phyloP scores from a whole-genome alignment of 768 basidiomycete species.

The Suillus subalutaceus region DNA sequence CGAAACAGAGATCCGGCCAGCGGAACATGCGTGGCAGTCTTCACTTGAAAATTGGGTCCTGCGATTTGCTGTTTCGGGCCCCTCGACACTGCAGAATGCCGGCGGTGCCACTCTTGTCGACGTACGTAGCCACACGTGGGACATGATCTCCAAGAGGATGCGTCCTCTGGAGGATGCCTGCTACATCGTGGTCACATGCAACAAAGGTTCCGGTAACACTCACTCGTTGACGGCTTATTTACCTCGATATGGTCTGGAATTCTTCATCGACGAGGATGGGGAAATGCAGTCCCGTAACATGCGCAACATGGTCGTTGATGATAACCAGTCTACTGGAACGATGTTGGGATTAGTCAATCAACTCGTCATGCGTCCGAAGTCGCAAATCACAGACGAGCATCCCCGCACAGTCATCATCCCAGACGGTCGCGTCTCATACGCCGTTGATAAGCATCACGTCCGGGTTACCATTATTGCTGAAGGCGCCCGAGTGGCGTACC shows the following conservation, averaged over 20 bases:
- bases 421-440: slow-evolving; percentile 29
- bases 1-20: slow-evolving; percentile 33
- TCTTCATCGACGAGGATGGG: slow-evolving; percentile 37
- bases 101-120: slow-evolving; percentile 25
- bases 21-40: slow-evolving; percentile 25
- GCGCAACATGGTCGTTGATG: slow-evolving; percentile 44
- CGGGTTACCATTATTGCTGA: slow-evolving; percentile 14
- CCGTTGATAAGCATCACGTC: slow-evolving; percentile 20
- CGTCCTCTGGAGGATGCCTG: slow-evolving; percentile 25
- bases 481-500: slow-evolving; percentile 20
- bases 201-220: not conserved
- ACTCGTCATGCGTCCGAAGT: slow-evolving; percentile 43
- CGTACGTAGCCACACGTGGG: slow-evolving; percentile 29
- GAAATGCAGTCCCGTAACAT: slow-evolving; percentile 45
- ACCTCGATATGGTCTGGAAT: slow-evolving; percentile 45
- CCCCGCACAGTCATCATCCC: slow-evolving; percentile 42
- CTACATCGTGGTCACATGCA: slow-evolving; percentile 27
- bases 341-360: slow-evolving; percentile 46
- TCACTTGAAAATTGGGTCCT: slow-evolving; percentile 33
- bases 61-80: slow-evolving; percentile 14
- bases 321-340: slow-evolving; percentile 43
- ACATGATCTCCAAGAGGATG: slow-evolving; percentile 29
- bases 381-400: not conserved
- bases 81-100: slow-evolving; percentile 11
- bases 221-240: slow-evolving; percentile 33